Percentiles rank a stretch among this genome's conserved stretches.
These are phyloP conservation scores for Apiospora marii DNA, from an alignment of 2,329 filamentous ascomycete genomes.

Conservation along the genomic window DNA sequence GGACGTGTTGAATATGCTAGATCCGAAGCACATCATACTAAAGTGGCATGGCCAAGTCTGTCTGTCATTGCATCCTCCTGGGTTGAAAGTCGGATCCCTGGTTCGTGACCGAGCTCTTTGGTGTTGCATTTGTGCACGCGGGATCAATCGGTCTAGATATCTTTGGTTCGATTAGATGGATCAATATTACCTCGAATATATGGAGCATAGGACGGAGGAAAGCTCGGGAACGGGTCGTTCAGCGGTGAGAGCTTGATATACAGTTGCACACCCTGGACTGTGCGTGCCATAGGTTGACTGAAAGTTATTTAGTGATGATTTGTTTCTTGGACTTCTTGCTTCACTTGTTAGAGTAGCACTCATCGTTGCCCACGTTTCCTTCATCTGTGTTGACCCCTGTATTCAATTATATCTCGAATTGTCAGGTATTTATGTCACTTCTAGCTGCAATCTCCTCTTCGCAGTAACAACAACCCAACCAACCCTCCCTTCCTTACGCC, in stretches of 20 bases:
- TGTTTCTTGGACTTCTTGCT: background rate
- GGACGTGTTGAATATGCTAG: background rate
- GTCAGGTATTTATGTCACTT: background rate
- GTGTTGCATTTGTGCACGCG: background rate
- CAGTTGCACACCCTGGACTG: background rate
- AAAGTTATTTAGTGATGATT: background rate
- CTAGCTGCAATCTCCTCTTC: background rate
- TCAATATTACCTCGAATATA: background rate
- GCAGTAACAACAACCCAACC: background rate
- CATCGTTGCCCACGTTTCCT: background rate
- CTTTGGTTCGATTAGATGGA: background rate
- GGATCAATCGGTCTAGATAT: background rate
- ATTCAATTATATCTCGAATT: background rate
- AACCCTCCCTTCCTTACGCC: background rate
- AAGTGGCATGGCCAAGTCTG: background rate
- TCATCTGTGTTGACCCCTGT: background rate
- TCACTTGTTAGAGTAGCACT: background rate
- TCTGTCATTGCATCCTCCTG: no score
- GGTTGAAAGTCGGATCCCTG: background rate
- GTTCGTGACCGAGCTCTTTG: background rate
- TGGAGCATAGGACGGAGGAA: background rate
- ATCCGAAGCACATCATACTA: background rate
- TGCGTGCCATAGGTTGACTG: background rate
- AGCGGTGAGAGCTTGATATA: background rate
- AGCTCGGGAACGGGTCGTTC: background rate